Base-by-base conservation (phyloP, 2,329 filamentous ascomycete species). In the Eutypella sp. region DNA sequence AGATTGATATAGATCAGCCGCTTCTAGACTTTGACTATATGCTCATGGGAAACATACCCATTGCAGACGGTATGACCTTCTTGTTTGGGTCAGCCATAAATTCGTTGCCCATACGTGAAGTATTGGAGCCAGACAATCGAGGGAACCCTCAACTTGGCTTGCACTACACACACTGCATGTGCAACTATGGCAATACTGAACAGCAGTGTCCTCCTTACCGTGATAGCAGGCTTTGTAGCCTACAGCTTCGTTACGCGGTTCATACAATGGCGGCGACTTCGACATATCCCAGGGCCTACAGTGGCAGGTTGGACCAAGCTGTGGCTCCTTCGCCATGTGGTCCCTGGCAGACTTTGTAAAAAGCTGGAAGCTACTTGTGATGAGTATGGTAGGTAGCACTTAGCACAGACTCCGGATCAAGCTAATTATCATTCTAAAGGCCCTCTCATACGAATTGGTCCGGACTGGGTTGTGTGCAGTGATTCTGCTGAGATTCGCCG, bases 141-240 rank as follows among this genome's bases (percentile, higher is more conserved):
- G n/a, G n/a, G n/a, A n/a, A n/a, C n/a, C n/a, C n/a, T n/a, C n/a
- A n/a, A n/a, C n/a, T n/a, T n/a, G n/a, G n/a, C n/a, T n/a, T n/a
- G n/a, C n/a, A n/a, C n/a, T n/a, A n/a, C n/a, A n/a, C n/a, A n/a
- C n/a, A n/a, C n/a, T n/a, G n/a, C n/a, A n/a, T n/a, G n/a, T n/a
- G n/a, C 25, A 29, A 13, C 13, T 29, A 29, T 29, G 25, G 25
- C 25, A 29, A 7, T 29, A 13, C 25, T 7, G 76, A 0, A 73
- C 79, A 9, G 76, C 25, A 29, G 25, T 29, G 13, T 29, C 25
- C 25, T 29, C 25, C 13, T 13, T 29, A 29, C 25, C 13, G 25
- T 29, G 25, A 40, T 20, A 2, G 42, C 25, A 19, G 40, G 39
- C 4, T 23, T 43, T n/a, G 18, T 27, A 9, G 15, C 43, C 8